Conservation (phyloP, 352 stramenopile species). For the Pythium myriotylum region DNA sequence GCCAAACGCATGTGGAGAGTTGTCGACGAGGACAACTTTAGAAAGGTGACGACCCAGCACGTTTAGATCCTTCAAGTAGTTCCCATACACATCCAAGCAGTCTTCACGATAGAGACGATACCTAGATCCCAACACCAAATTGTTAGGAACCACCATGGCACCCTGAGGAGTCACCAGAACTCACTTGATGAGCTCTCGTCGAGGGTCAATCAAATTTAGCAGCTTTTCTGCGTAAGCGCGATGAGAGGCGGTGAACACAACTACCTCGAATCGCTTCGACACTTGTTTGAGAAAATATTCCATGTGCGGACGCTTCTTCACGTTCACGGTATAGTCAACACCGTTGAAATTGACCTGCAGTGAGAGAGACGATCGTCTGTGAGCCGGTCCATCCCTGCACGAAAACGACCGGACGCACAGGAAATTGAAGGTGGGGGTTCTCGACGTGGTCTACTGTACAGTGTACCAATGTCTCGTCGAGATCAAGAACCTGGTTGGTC, state of each 20-base stretch:
- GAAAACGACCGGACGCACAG: conserved; percentile 52
- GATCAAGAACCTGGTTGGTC: conserved; percentile 90
- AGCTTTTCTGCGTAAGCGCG: conserved; percentile 96
- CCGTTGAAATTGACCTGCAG: conserved; percentile 92
- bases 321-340: conserved; percentile 96
- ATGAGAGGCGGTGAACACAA: conserved; percentile 98
- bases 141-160: conserved; percentile 18
- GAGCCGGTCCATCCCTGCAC: background rate
- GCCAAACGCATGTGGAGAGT: conserved; percentile 97
- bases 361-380: background rate
- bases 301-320: conserved; percentile 95
- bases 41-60: conserved; percentile 94
- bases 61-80: conserved; percentile 99
- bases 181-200: conserved; percentile 88
- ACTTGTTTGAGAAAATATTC: conserved; percentile 95
- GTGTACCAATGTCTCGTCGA: conserved; percentile 99
- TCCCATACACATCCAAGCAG: conserved; percentile 96
- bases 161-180: background rate
- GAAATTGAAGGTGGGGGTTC: conserved; percentile 95
- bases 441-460: conserved; percentile 96
- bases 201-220: conserved; percentile 96
- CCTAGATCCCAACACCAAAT: conserved; percentile 45
- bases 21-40: conserved; percentile 95
- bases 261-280: conserved; percentile 95
- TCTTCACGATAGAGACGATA: conserved; percentile 95